phyloP scores from a whole-genome alignment of 192 early-diverging fungal genomes.

The Coemansia sp. region DNA sequence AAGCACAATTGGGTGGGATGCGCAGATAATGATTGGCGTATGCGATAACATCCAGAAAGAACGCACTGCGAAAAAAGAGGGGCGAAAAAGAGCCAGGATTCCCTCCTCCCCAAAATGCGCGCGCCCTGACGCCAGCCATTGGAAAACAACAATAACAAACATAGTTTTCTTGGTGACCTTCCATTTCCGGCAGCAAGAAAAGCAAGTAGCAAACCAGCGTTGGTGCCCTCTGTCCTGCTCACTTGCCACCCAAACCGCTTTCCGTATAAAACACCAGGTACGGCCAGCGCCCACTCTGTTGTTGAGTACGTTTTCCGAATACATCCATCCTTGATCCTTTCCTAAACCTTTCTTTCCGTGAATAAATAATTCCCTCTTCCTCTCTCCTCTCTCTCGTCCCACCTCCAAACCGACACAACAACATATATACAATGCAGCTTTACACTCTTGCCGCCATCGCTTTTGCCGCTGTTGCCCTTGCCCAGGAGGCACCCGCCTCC shows the following conservation, averaged over 20 bases:
- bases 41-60: background rate
- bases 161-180: background rate
- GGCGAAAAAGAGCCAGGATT: background rate
- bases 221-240: background rate
- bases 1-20: background rate
- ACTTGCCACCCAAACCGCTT: too few relatives aligned
- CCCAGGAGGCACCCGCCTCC: slow-evolving; percentile 17
- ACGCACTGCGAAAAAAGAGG: background rate
- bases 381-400: background rate
- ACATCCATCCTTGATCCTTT: slow-evolving; percentile 1
- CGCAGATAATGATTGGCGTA: background rate
- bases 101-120: slow-evolving; percentile 1
- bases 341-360: background rate
- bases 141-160: slow-evolving; percentile 7
- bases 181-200: background rate
- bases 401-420: background rate
- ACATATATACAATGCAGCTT: slow-evolving; percentile 39
- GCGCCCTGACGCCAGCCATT: background rate
- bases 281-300: background rate
- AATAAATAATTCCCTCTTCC: background rate
- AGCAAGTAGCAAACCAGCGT: background rate
- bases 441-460: slow-evolving; percentile 28
- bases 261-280: background rate
- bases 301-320: background rate
- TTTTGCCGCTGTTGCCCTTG: slow-evolving; percentile 35